Evolutionary conservation across 345 rosid species (phyloP).

Genomic region (Anastatica hierochuntica): DNA sequence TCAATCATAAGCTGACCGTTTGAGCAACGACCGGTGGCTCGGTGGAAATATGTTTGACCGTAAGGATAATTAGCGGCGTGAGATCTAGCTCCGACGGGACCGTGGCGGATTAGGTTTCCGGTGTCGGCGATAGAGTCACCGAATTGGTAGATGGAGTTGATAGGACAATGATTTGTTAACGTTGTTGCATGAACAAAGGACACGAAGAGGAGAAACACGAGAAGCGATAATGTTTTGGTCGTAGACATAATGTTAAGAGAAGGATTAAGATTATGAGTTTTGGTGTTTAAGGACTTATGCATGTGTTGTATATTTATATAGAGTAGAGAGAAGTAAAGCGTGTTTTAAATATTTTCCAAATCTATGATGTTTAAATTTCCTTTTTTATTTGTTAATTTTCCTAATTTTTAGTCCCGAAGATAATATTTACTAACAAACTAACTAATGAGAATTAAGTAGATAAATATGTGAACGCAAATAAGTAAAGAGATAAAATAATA

Average conservation of each 20-base stretch:
- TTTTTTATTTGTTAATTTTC: too few species aligned
- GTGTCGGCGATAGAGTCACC: conserved; percentile 26
- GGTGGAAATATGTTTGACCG: conserved; percentile 23
- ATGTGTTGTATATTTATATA: too few species aligned
- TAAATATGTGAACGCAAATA: too few species aligned
- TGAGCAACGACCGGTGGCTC: conserved; percentile 28
- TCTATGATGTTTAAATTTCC: too few species aligned
- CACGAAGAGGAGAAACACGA: not conserved
- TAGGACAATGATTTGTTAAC: not conserved
- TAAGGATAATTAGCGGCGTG: conserved; percentile 18
- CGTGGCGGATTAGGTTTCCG: conserved; percentile 17
- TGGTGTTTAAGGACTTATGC: not conserved
- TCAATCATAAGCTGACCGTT: conserved; percentile 26
- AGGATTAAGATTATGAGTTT: not conserved
- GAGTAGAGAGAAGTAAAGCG: too few species aligned
- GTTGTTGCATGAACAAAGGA: not conserved
- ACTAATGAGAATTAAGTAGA: too few species aligned
- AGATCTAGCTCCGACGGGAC: conserved; percentile 2
- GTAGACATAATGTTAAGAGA: not conserved
- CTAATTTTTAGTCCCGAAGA: too few species aligned
- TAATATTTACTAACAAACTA: too few species aligned
- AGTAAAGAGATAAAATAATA: too few species aligned
- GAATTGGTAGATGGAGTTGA: conserved; percentile 19
- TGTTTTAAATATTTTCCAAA: too few species aligned
- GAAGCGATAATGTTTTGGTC: not conserved